Percentiles rank a stretch among this genome's conserved stretches.
Evolutionary conservation across 2,329 filamentous ascomycete species (phyloP).

Genomic region (Coniella vitis): DNA sequence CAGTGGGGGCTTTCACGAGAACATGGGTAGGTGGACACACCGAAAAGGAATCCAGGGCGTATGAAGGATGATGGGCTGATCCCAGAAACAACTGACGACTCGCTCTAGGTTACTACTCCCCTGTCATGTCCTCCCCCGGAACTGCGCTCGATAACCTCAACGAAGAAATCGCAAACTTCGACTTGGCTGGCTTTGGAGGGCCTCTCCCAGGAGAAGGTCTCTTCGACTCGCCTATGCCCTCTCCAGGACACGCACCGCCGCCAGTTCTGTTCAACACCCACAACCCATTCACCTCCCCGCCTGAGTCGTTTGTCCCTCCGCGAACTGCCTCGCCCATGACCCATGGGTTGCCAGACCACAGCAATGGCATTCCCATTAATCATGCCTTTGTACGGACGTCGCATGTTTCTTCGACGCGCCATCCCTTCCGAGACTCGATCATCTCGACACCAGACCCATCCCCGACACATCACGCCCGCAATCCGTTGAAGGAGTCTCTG

Average conservation of each 20-base stretch:
- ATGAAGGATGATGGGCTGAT: not conserved
- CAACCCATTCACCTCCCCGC: slow-evolving; percentile 13
- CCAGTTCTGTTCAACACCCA: slow-evolving; percentile 13
- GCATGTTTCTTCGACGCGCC: slow-evolving; percentile 10
- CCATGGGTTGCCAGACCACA: slow-evolving; percentile 6
- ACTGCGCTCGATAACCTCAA: slow-evolving; percentile 14
- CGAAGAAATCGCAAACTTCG: slow-evolving; percentile 16
- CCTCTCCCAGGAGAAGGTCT: slow-evolving; percentile 10
- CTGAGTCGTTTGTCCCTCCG: slow-evolving; percentile 12
- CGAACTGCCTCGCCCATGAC: slow-evolving; percentile 12
- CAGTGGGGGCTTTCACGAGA: slow-evolving; percentile 9
- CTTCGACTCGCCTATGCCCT: slow-evolving; percentile 15
- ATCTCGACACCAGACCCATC: slow-evolving; percentile 13
- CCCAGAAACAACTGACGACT: not conserved
- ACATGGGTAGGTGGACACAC: slow-evolving; percentile 12
- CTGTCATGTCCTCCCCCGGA: slow-evolving; percentile 12
- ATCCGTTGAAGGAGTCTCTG: slow-evolving; percentile 13
- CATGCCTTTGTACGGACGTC: slow-evolving; percentile 10
- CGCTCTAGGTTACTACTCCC: slow-evolving; percentile 15
- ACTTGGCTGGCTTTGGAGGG: slow-evolving; percentile 13
- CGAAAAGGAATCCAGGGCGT: not conserved
- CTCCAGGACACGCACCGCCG: slow-evolving; percentile 7
- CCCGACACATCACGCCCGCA: slow-evolving; percentile 11
- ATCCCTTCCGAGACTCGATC: slow-evolving; percentile 12
- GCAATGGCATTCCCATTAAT: slow-evolving; percentile 2